phyloP scores from a whole-genome alignment of 345 rosid species.

The Raphanus sativus region DNA sequence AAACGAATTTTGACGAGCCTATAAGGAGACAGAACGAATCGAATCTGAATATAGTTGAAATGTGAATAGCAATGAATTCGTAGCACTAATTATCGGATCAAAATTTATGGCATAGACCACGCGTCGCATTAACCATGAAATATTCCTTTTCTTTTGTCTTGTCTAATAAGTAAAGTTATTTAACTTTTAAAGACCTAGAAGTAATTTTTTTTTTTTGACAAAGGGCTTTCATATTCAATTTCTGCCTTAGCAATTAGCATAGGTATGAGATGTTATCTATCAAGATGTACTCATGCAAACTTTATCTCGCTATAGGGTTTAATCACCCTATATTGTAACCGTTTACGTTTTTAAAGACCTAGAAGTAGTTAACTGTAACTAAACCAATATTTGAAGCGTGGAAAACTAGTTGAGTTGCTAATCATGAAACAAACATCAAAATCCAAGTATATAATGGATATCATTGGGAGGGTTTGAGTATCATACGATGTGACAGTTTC shows the following conservation, averaged over 20 bases:
- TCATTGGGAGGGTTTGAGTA: not conserved
- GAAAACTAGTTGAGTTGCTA: not conserved
- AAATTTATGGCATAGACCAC: conserved; percentile 2
- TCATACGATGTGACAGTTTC: not conserved
- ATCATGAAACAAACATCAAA: not conserved
- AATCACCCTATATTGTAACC: too few species aligned
- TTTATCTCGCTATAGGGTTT: too few species aligned
- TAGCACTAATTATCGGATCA: not conserved
- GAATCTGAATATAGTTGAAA: conserved; percentile 10
- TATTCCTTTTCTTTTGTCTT: not conserved
- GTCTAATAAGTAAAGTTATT: not conserved
- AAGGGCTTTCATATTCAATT: too few species aligned
- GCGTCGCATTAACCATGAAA: not conserved
- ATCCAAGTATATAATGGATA: not conserved
- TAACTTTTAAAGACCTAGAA: not conserved
- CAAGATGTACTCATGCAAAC: too few species aligned
- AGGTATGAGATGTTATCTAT: too few species aligned
- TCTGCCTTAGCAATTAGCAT: too few species aligned
- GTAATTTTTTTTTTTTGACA: too few species aligned
- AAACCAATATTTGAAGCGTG: not conserved
- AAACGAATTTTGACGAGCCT: conserved; percentile 4
- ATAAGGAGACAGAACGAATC: not conserved
- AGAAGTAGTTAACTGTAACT: not conserved
- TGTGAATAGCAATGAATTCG: conserved; percentile 11
- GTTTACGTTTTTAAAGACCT: too few species aligned